phyloP scores from a whole-genome alignment of 352 stramenopile genomes.

The Phytophthora agathidicida region DNA sequence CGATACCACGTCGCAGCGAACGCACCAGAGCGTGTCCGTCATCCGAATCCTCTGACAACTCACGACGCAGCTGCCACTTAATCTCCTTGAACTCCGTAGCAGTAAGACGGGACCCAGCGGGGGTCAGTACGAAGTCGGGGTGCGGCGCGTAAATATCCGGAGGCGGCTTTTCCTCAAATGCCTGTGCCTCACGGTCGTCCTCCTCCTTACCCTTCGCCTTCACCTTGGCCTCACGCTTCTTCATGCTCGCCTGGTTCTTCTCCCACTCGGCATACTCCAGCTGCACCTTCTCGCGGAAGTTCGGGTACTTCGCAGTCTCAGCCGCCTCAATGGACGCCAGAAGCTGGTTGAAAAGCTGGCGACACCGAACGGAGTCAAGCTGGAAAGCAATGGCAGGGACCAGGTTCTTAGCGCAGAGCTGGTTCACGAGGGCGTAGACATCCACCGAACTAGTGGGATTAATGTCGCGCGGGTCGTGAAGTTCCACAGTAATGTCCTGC shows the following conservation, averaged over 20 bases:
- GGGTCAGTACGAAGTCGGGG: constrained; percentile 97
- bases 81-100: constrained; percentile 93
- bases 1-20: constrained; percentile 96
- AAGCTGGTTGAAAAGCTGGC: constrained; percentile 86
- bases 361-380: constrained; percentile 87
- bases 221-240: constrained; percentile 94
- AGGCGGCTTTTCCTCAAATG: constrained; percentile 82
- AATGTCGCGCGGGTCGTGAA: constrained; percentile 50
- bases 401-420: constrained; percentile 63
- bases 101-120: constrained; percentile 93
- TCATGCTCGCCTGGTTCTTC: constrained; percentile 89
- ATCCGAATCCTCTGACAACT: constrained; percentile 82
- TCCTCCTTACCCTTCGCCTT: constrained; percentile 93
- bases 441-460: constrained; percentile 70
- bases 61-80: constrained; percentile 84
- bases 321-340: constrained; percentile 74
- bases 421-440: constrained; percentile 71
- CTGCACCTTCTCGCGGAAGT: constrained; percentile 94
- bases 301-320: constrained; percentile 77
- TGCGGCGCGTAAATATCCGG: constrained; percentile 97
- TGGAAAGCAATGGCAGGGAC: constrained; percentile 90
- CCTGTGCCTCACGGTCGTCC: constrained; percentile 78
- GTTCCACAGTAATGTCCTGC: constrained; percentile 63
- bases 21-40: constrained; percentile 83
- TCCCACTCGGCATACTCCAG: constrained; percentile 91